Base-by-base conservation (phyloP, 495 filamentous ascomycete species). In the Aspergillus conjunctus region DNA sequence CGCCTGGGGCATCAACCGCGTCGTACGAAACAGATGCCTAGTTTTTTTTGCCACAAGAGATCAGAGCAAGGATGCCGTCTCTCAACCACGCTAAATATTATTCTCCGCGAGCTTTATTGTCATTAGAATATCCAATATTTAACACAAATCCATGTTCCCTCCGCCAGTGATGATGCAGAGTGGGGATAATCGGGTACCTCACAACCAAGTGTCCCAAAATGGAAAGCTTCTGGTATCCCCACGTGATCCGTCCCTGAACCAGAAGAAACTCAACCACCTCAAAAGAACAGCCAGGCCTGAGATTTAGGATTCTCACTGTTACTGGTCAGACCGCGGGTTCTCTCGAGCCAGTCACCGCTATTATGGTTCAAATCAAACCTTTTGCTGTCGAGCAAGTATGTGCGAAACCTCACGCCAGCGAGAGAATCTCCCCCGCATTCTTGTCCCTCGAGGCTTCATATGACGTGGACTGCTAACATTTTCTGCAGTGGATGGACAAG, bases 401-500 rank as follows among this genome's bases (percentile, higher is more conserved):
- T 76, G 20, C 34, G 14, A 48, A 14, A 26, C 18, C 34, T 26
- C 43, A 17, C 10, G 21, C 18, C 37, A 41, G 44, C 6, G 44
- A 9, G 44, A 48, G 10, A 18, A 18, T 17, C 44, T 55, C 18
- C 60, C 60, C 60, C 54, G 55, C 60, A 62, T 20, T 11, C 37
- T 14, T 48, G 44, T 17, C 20, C 17, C 44, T 20, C 44, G 7
- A 0, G 21, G 39, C 17, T 48, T 48, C n/a, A 48, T 31, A 56
- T 39, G 10, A 17, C 37, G 8, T 41, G 11, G 11, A 11, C 11
- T 1, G 18, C 9, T 43, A 20, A 41, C 22, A 20, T 17, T 32
- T 31, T 46, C 20, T 51, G 48, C 52, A 95, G 86, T 97, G 92
- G 91, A 96, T 97, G 92, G 89, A 94, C 80, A 77, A 82, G 54